Evolutionary conservation across 805 yeast genomes (phyloP), one percentile per base, ranked within the genome.

Genomic region (Saccharomyces kudriavzevii): DNA sequence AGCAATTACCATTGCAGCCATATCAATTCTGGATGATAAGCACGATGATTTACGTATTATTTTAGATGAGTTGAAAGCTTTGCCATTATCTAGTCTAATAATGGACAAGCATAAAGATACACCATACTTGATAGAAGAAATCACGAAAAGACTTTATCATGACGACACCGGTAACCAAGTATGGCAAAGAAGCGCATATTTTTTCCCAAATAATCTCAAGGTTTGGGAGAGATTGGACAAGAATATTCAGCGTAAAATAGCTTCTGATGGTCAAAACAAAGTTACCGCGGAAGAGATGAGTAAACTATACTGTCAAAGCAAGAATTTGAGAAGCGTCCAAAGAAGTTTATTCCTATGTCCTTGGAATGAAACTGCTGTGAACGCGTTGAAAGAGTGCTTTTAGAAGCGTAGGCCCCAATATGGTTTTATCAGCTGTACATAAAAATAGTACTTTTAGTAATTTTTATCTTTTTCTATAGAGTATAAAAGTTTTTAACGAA

Each of bases 1-100:
- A 1, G 84, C 88, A 0, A 69, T 91, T 54, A 80, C 89, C 1
- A 73, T 92, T 45, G 97, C 96, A 6, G 90, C 95, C 0, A 82
- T 92, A 24, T 76, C 88, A 0, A 75, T 94, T 2, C 73, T 83
- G 9, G 87, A 89, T 50, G 74, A 82, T 48, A 71, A 79, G 53
- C 72, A 74, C 5, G 84, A 79, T 14, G 84, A 83, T 54, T 74
- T 86, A 51, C 65, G 76, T 43, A 82, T 78, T 1, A 83, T 94
- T 0, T 75, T 85, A 17, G 77, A 77, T 51, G 96, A 91, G 67
- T 70, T 94, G 47, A 73, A 71, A 40, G 69, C 74, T 0, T 63
- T 87, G 30, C 65, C 82, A 1, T 62, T 85, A 30, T 57, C 63
- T 0, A 80, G 76, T 22, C 62, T 81, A 17, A 70, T 75, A 4